Base-by-base conservation (phyloP, 2,329 filamentous ascomycete species). In the Bisporella sp. region DNA sequence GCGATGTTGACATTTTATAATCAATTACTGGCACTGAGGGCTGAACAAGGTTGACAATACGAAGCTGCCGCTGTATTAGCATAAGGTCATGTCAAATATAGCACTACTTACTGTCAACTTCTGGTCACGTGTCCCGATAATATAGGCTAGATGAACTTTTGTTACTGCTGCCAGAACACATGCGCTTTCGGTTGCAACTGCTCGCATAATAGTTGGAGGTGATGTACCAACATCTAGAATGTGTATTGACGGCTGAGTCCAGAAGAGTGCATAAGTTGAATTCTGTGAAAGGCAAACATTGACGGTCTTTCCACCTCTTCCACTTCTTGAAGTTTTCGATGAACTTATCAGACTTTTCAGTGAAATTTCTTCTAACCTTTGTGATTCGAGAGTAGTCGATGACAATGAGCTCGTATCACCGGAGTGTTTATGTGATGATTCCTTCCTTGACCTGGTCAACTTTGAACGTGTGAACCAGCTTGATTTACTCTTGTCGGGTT, bases 91-190 rank as follows among this genome's bases (percentile, higher is more conserved):
- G 11, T 12, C 28, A 11, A 37, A 7, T 6, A 12, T 39, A 46
- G 12, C 8, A 29, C 29, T 29, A 42, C 62, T 62, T 64, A 71
- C 69, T 7, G 68, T 71, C 2, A 72, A 62, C 46, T 66, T 70
- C 41, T 71, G 68, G 49, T 70, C 69, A n/a, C 68, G 60, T 12
- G 64, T 69, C 4, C 68, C 68, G 50, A 71, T 64, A 5, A 72
- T 64, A 52, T 70, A 72, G 30, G 68, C 69, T 28, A 70, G 49
- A 51, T 69, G 63, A 5, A 58, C 58, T 49, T 64, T 69, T 1
- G 65, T 68, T 1, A 71, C 65, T 4, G 67, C 62, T 21, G 67
- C 69, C 29, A 70, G 53, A 12, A 71, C 62, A 50, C 69, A 72
- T 8, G 63, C 68, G 54, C 68, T 70, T 41, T 69, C 68, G 0